phyloP scores from a whole-genome alignment of 2,329 filamentous ascomycete species.

The Teratosphaeria viscida region DNA sequence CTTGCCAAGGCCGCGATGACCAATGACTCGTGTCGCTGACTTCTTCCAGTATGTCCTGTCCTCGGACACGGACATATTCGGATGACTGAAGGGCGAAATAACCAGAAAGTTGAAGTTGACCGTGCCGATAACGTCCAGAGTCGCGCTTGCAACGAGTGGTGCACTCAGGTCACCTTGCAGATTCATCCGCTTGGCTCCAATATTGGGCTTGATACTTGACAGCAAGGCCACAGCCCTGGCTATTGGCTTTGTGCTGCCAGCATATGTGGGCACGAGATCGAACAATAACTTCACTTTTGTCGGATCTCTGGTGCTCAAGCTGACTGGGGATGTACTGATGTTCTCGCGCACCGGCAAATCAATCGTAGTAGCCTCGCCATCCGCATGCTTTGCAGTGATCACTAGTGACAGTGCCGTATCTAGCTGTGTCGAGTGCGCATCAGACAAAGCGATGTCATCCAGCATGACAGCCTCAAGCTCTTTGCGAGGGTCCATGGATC shows the following conservation, averaged over 20 bases:
- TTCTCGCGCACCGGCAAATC: conserved; percentile 92
- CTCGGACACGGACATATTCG: conserved; percentile 84
- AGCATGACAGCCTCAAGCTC: conserved; percentile 67
- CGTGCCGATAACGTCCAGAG: conserved; percentile 79
- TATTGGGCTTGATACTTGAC: conserved; percentile 69
- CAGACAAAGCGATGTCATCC: conserved; percentile 74
- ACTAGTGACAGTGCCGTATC: conserved; percentile 90
- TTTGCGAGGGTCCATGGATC: conserved; percentile 85
- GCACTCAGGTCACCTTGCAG: conserved; percentile 87
- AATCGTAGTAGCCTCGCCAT: conserved; percentile 77
- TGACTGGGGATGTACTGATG: conserved; percentile 84
- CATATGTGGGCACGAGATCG: conserved; percentile 91
- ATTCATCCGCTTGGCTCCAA: conserved; percentile 80
- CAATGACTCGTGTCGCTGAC: conserved; percentile 73
- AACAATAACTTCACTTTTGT: conserved; percentile 82
- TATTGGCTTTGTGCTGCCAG: conserved; percentile 62
- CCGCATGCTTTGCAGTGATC: conserved; percentile 73
- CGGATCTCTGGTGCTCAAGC: conserved; percentile 70
- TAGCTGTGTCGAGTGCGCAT: conserved; percentile 84
- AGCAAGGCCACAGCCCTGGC: conserved; percentile 82
- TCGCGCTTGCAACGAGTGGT: conserved; percentile 73
- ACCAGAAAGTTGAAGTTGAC: conserved; percentile 97
- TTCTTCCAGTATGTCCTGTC: conserved; percentile 96
- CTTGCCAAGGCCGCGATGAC: conserved; percentile 72
- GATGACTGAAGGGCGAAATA: conserved; percentile 87